Percentiles rank a stretch among this genome's conserved stretches.
These are phyloP conservation scores for Leishmania gerbilli DNA, from an alignment of 208 protist genomes.

Conservation along the genomic window DNA sequence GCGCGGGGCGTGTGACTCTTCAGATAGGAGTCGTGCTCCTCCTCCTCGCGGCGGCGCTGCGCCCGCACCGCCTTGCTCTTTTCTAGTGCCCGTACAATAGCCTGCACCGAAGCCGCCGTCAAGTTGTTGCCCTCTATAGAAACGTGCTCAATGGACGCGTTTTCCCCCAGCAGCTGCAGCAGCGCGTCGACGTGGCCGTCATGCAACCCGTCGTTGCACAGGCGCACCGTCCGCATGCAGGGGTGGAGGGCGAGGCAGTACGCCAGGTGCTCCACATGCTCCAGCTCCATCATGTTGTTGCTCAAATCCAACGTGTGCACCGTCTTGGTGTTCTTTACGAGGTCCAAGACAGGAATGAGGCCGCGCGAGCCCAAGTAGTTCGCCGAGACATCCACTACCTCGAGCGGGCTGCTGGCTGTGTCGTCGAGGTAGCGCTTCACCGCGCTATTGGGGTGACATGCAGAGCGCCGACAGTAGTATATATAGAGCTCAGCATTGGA, in stretches of 20 bases:
- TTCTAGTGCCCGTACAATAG: constrained; percentile 12
- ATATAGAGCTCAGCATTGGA: constrained; percentile 79
- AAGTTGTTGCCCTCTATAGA: constrained; percentile 62
- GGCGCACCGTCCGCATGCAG: constrained; percentile 42
- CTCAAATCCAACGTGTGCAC: constrained; percentile 70
- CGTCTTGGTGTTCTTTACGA: constrained; percentile 82
- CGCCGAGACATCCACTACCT: constrained; percentile 62
- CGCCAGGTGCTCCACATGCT: constrained; percentile 76
- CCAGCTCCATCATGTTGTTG: constrained; percentile 73
- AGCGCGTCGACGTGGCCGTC: constrained; percentile 62
- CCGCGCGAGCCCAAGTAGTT: constrained; percentile 89
- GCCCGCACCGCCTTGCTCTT: constrained; percentile 16
- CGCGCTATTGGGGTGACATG: constrained; percentile 71
- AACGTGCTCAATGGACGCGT: constrained; percentile 51
- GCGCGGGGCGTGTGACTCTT: not conserved
- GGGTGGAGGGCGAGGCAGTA: constrained; percentile 85
- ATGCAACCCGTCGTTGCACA: constrained; percentile 70
- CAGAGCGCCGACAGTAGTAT: constrained; percentile 81
- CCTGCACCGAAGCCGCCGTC: constrained; percentile 29
- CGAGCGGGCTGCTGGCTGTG: constrained; percentile 36
- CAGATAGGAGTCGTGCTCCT: constrained; percentile 26
- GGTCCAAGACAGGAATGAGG: constrained; percentile 77
- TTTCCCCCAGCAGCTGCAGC: constrained; percentile 65
- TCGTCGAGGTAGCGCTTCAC: constrained; percentile 57
- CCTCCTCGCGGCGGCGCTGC: constrained; percentile 17